Evolutionary conservation across 768 basidiomycete species (phyloP), one percentile per base, ranked within the genome.

Genomic region (Mycena polygramma): DNA sequence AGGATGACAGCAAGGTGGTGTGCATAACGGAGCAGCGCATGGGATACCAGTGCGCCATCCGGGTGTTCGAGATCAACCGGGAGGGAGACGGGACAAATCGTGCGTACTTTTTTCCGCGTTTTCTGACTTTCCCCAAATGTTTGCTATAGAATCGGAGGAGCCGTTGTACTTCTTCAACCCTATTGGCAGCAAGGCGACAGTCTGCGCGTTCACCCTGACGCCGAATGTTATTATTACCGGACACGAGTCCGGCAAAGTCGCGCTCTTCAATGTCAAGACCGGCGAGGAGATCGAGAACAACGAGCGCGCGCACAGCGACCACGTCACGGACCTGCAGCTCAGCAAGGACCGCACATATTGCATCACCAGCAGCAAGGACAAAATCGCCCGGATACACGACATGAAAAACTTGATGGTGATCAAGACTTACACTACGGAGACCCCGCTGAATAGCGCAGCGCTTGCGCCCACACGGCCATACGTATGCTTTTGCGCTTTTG

Each of bases 11-110:
- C 26, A 88, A 90, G 75, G 85, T 99, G 41, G 92, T 98, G 30
- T 96, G 94, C 77, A 94, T 98, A 75, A 99, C 98, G 2, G 98
- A 99, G 82, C 96, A 98, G 82, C 92, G 98, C 64, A 96, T 96
- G 94, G 98, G 97, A 0, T 82, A 89, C 81, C 93, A 94, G 76
- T 94, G 95, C 74, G 92, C 96, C 26, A 94, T 99, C 76, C 89
- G 96, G 30, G 92, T 98, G 58, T 99, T 97, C 79, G 81, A 90
- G 70, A 89, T 99, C 77, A 94, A 95, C 83, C 84, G 91, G 49
- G 92, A 94, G 35, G 91, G 89, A 10, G 95, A 97, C 77, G 92
- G 91, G 26, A 89, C 89, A 53, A 83, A 92, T 69, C 97, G 96
- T 97, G 76, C 73, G 95, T 86, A 45, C 13, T 10, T 49, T 54